Evolutionary conservation across 1,139 yeast species (phyloP), one percentile per base, ranked within the genome.

Genomic region (Yamadazyma pseudoaaseri): DNA sequence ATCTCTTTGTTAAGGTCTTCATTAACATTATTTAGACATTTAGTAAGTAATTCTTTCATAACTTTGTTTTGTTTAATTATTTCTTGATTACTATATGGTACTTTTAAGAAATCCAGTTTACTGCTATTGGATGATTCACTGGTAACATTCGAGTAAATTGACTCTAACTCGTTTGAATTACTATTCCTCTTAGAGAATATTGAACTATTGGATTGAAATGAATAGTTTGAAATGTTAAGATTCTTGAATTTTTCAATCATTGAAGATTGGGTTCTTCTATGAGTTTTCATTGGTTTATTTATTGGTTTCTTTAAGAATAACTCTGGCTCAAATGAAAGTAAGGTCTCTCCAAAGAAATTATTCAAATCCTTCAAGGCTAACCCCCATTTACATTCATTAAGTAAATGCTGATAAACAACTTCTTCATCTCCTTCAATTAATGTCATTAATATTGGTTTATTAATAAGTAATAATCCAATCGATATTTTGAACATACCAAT

Each of bases 401-500:
- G 62, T 40, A 81, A 61, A 40, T 76, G 82, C 49, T 78, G 83
- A 45, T 79, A 71, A 18, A 79, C 64, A 16, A 78, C 76, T 48
- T 80, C 87, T 41, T 78, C 80, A 42, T 79, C 83, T 15, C 65
- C 69, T 23, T 53, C 51, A 11, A 60, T 62, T 36, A 79, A 65
- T 16, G 66, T 60, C 64, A 75, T 58, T 33, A 81, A 60, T n/a
- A 73, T 60, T 6, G 70, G 69, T 41, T 71, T 63, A 51, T 81
- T 81, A 29, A 71, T 63, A 20, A 73, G 52, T 30, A 81, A 59
- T 14, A 80, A 60, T 0, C 83, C 80, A 31, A 80, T 48, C 1
- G 83, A 79, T 7, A 78, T 70, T 43, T 82, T 73, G 58, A 81
- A 70, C 45, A 80, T 60, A 0, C 86, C 83, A 18, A 70, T 65